Conservation (phyloP, 768 basidiomycete genomes). For the Naganishia onofrii region DNA sequence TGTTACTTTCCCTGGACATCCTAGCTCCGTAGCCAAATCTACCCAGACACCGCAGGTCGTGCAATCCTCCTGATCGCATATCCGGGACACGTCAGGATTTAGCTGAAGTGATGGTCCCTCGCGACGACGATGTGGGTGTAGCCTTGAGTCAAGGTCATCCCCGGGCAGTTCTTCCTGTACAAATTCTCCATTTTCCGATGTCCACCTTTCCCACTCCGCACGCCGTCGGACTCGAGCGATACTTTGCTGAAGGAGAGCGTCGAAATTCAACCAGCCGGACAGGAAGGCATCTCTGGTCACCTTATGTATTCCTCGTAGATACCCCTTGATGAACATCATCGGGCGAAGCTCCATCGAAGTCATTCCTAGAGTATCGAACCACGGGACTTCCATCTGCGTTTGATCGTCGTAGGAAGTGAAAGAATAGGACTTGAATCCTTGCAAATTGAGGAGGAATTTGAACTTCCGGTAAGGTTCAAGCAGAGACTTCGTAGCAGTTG, state of each 20-base stretch:
- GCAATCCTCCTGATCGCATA: not conserved
- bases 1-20: not conserved
- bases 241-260: not conserved
- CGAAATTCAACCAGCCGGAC: not conserved
- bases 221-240: not conserved
- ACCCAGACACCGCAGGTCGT: not conserved
- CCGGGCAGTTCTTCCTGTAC: not conserved
- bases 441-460: not conserved
- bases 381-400: not conserved
- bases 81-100: not conserved
- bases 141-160: not conserved
- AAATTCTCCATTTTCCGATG: not conserved
- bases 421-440: not conserved
- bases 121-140: not conserved
- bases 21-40: not conserved
- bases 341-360: not conserved
- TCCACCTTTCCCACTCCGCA: not conserved
- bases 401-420: not conserved
- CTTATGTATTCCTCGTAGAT: not conserved
- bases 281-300: not conserved
- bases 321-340: not conserved
- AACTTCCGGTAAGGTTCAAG: not conserved
- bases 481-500: not conserved
- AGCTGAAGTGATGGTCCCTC: not conserved
- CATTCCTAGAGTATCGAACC: not conserved